Evolutionary conservation across 164 flowering plant genomes (phyloP).

Genomic region (Protea cynaroides): DNA sequence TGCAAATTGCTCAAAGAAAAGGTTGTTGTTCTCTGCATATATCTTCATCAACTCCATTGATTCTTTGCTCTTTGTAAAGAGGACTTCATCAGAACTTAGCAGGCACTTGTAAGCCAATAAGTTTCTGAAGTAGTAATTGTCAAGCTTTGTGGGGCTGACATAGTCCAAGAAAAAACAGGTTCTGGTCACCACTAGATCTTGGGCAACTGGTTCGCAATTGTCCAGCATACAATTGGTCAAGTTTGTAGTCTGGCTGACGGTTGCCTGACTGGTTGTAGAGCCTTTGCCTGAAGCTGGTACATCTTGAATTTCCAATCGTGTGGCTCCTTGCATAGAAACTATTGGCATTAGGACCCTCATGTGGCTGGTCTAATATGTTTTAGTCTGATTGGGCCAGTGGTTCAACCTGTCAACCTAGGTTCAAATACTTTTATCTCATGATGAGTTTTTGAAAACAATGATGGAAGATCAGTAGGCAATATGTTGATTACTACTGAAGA

Average conservation of each 20-base stretch:
- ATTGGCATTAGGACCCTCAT: too few relatives aligned
- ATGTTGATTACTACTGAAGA: too few relatives aligned
- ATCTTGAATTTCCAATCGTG: slow-evolving; percentile 82
- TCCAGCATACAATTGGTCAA: slow-evolving; percentile 60
- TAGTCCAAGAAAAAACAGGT: slow-evolving; percentile 21
- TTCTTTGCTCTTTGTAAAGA: slow-evolving; percentile 44
- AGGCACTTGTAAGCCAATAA: slow-evolving; percentile 62
- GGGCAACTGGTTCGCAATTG: slow-evolving; percentile 63
- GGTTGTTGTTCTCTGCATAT: slow-evolving; percentile 52
- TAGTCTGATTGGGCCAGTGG: too few relatives aligned
- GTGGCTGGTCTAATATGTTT: too few relatives aligned
- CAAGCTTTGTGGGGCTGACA: slow-evolving; percentile 32
- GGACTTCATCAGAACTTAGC: slow-evolving; percentile 71
- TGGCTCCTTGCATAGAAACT: slow-evolving; percentile 63
- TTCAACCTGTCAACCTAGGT: too few relatives aligned
- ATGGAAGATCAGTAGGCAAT: too few relatives aligned
- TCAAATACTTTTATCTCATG: too few relatives aligned
- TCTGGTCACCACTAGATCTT: slow-evolving; percentile 39
- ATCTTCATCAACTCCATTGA: slow-evolving; percentile 59
- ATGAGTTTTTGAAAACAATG: too few relatives aligned
- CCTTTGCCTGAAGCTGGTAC: slow-evolving; percentile 90
- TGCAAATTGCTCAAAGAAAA: slow-evolving; percentile 60
- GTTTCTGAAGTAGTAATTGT: slow-evolving; percentile 80
- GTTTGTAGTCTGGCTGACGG: slow-evolving; percentile 55
- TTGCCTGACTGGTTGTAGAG: slow-evolving; percentile 91